phyloP scores from a whole-genome alignment of 495 filamentous ascomycete genomes.

The Tuber aestivum region DNA sequence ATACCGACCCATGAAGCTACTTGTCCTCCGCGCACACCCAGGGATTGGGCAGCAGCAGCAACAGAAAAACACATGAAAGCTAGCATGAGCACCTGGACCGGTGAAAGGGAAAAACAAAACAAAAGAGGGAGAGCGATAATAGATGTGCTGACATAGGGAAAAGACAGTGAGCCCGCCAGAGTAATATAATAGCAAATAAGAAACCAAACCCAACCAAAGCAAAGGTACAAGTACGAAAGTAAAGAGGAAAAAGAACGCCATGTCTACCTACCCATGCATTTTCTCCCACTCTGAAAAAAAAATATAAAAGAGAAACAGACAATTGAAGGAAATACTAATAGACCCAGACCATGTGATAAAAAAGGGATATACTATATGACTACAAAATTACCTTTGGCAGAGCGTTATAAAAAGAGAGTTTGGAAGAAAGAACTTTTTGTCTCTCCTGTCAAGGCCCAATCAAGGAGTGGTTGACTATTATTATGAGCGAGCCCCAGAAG shows the following conservation, averaged over 20 bases:
- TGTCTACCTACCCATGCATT: slow-evolving; percentile 26
- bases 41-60: background rate
- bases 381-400: slow-evolving; percentile 17
- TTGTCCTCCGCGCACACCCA: background rate
- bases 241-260: slow-evolving; percentile 35
- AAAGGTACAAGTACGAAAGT: slow-evolving; percentile 9
- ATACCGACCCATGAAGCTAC: background rate
- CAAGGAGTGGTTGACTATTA: slow-evolving; percentile 12
- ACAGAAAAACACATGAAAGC: background rate
- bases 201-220: slow-evolving; percentile 10
- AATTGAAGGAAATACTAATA: slow-evolving; percentile 8
- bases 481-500: slow-evolving; percentile 32
- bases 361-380: slow-evolving; percentile 14
- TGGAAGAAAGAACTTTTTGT: slow-evolving; percentile 8
- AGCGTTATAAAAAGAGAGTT: slow-evolving; percentile 8
- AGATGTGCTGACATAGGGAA: slow-evolving; percentile 34
- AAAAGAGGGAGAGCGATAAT: slow-evolving; percentile 13
- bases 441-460: background rate
- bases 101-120: slow-evolving; percentile 25
- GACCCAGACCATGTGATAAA: slow-evolving; percentile 16
- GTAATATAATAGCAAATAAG: slow-evolving; percentile 11
- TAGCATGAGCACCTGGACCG: background rate
- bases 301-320: slow-evolving; percentile 1
- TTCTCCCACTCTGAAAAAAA: slow-evolving; percentile 16
- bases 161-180: slow-evolving; percentile 13